Percentiles rank a stretch among this genome's conserved stretches.
Evolutionary conservation across 805 yeast species (phyloP).

Genomic region (Limtongia smithiae): DNA sequence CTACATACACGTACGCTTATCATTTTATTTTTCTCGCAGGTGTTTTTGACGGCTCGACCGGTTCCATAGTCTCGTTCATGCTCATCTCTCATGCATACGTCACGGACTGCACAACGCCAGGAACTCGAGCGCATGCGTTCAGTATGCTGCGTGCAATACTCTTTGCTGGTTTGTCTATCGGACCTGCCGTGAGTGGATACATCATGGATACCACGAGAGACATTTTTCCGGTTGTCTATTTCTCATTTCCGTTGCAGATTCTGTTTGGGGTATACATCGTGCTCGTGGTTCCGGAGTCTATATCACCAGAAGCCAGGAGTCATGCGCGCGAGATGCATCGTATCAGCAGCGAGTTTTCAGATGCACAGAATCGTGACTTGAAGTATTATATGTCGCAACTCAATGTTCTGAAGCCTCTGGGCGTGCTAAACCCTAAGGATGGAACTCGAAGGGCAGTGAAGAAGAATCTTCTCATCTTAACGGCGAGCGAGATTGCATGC

Average conservation of each 20-base stretch:
- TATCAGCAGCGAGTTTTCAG: background rate
- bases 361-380: background rate
- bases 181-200: conserved; percentile 31
- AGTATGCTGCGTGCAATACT: conserved; percentile 31
- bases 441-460: conserved; percentile 13
- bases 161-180: conserved; percentile 33
- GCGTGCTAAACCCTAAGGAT: conserved; percentile 25
- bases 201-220: conserved; percentile 17
- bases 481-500: conserved; percentile 18
- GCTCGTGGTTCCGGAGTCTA: conserved; percentile 23
- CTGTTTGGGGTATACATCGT: conserved; percentile 4
- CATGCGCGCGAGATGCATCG: conserved; percentile 10
- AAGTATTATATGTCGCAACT: conserved; percentile 7
- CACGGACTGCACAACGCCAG: conserved; percentile 66
- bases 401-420: conserved; percentile 32
- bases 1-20: conserved; percentile 22
- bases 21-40: conserved; percentile 43
- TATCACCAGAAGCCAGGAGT: conserved; percentile 3
- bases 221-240: conserved; percentile 9
- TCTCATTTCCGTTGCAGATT: conserved; percentile 2
- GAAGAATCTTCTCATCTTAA: conserved; percentile 13
- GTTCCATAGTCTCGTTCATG: conserved; percentile 55
- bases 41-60: conserved; percentile 52
- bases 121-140: conserved; percentile 44
- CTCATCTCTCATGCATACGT: conserved; percentile 65